Evolutionary conservation across 139 green algal species (phyloP).

Genomic region (Microglena sp.): DNA sequence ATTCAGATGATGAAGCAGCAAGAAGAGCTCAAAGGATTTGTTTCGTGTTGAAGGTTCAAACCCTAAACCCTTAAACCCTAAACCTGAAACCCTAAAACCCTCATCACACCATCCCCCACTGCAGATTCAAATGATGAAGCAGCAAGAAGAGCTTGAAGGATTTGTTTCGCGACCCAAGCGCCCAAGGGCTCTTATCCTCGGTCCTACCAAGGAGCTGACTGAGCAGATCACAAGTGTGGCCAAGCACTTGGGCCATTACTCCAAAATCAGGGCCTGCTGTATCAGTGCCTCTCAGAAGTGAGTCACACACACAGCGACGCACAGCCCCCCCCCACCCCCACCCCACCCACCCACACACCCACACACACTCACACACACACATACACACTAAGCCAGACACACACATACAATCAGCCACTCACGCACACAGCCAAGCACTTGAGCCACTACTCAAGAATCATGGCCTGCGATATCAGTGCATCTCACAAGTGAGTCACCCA

Average conservation of each 20-base stretch:
- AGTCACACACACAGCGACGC: conserved; percentile 1
- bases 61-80: no score
- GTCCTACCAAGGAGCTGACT: conserved; percentile 80
- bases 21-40: conserved; percentile 45
- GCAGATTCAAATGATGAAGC: conserved; percentile 64
- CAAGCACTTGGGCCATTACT: conserved; percentile 73
- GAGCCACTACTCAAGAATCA: no score
- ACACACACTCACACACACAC: no score
- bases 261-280: conserved; percentile 63
- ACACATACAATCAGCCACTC: no score
- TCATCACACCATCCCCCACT: not conserved
- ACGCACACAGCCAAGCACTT: no score
- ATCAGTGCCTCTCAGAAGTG: not conserved
- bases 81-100: not conserved
- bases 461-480: no score
- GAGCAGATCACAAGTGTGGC: conserved; percentile 69
- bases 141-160: conserved; percentile 44
- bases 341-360: no score
- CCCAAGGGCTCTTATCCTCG: conserved; percentile 74
- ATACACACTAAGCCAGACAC: no score
- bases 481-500: no score
- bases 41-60: no score
- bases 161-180: conserved; percentile 46
- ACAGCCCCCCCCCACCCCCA: no score
- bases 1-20: conserved; percentile 54